A percentile compares a stretch with the other conserved stretches of the same genome.
Evolutionary conservation across 768 basidiomycete species (phyloP).

Genomic region (Amylocystis lapponica): DNA sequence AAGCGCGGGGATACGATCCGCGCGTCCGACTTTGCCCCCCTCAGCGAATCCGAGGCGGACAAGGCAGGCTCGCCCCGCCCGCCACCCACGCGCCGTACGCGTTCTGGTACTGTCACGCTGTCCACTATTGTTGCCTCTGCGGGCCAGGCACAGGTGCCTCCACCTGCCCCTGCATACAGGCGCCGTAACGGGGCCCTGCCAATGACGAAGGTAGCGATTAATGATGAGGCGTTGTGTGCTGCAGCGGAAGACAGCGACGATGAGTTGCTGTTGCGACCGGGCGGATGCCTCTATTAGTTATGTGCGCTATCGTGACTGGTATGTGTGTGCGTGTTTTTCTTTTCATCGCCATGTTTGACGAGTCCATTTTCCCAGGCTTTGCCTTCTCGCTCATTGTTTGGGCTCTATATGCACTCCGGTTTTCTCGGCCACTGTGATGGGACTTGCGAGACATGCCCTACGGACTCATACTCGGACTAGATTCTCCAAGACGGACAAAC

Average conservation of each 20-base stretch:
- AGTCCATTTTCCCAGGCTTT: too few relatives aligned
- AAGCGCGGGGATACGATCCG: slow-evolving; percentile 43
- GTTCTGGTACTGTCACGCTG: slow-evolving; percentile 42
- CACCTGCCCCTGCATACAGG: not conserved
- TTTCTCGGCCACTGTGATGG: too few relatives aligned
- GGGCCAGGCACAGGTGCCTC: not conserved
- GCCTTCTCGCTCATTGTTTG: too few relatives aligned
- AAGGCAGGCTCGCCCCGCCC: not conserved
- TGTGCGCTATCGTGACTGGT: too few relatives aligned
- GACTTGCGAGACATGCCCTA: too few relatives aligned
- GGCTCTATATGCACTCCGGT: too few relatives aligned
- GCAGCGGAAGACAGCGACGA: slow-evolving; percentile 17
- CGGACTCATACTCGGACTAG: too few relatives aligned
- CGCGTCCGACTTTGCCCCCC: slow-evolving; percentile 37
- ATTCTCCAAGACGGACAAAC: too few relatives aligned
- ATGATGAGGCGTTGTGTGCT: slow-evolving; percentile 17
- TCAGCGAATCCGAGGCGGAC: not conserved
- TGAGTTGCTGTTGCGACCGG: slow-evolving; percentile 19
- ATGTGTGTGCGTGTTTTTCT: too few relatives aligned
- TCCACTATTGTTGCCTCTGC: slow-evolving; percentile 8
- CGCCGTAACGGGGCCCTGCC: slow-evolving; percentile 11
- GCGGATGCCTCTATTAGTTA: slow-evolving; percentile 7
- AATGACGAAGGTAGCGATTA: slow-evolving; percentile 20
- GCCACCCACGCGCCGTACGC: slow-evolving; percentile 33
- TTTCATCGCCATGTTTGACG: too few relatives aligned